phyloP scores from a whole-genome alignment of 768 basidiomycete genomes.

The Hysterangium stoloniferum region DNA sequence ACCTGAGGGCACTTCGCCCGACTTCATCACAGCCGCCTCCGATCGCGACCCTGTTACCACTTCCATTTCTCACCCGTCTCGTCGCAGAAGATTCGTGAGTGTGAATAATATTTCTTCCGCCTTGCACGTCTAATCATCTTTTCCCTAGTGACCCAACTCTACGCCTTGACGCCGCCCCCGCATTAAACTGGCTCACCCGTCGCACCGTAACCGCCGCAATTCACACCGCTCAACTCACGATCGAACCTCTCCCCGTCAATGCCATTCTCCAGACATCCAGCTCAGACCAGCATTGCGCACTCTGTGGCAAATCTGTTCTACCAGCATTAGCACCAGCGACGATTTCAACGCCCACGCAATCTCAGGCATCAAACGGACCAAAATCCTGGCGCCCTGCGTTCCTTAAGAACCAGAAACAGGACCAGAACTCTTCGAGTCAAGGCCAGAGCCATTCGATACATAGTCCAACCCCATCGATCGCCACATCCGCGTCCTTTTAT shows the following conservation, averaged over 20 bases:
- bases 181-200: constrained; percentile 89
- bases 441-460: constrained; percentile 38
- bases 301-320: constrained; percentile 63
- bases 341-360: constrained; percentile 17
- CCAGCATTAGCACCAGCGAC: constrained; percentile 29
- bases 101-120: constrained; percentile 9
- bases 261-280: constrained; percentile 37
- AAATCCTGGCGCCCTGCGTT: constrained; percentile 22
- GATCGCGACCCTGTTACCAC: constrained; percentile 64
- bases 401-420: constrained; percentile 25
- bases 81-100: constrained; percentile 81
- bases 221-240: constrained; percentile 74
- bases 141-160: constrained; percentile 93
- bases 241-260: constrained; percentile 73
- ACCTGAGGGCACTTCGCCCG: constrained; percentile 65
- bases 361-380: constrained; percentile 22
- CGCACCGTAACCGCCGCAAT: constrained; percentile 80
- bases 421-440: too few species aligned
- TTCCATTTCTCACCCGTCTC: constrained; percentile 73
- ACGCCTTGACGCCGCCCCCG: constrained; percentile 88
- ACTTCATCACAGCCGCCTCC: constrained; percentile 52
- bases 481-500: constrained; percentile 24
- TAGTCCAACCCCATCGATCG: constrained; percentile 21
- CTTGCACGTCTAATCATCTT: constrained; percentile 15
- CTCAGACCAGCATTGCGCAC: constrained; percentile 62